phyloP scores from a whole-genome alignment of 2,329 filamentous ascomycete species.

The Gaeumannomyces sp. region DNA sequence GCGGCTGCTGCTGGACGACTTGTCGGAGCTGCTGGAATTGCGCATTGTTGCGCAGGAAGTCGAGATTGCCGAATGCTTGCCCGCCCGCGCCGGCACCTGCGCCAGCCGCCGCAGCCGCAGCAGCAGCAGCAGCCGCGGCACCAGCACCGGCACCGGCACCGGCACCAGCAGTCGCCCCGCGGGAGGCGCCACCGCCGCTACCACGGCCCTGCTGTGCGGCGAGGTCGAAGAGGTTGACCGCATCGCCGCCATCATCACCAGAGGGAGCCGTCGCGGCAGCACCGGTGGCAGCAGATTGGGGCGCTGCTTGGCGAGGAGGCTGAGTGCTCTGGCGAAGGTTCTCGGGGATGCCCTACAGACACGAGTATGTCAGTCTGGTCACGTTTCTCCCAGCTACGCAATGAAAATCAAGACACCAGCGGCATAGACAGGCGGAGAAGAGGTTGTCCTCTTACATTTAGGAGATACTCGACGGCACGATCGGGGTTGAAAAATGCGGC shows the following conservation, averaged over 20 bases:
- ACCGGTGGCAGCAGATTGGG: conserved; percentile 35
- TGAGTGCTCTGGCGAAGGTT: conserved; percentile 54
- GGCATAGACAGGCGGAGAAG: too few species aligned
- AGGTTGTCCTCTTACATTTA: conserved; percentile 56
- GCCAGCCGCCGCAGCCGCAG: conserved; percentile 44
- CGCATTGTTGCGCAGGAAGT: conserved; percentile 89
- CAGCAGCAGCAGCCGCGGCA: conserved; percentile 38
- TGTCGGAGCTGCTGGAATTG: conserved; percentile 98
- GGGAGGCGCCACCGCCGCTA: conserved; percentile 34
- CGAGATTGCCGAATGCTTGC: conserved; percentile 65
- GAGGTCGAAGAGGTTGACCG: conserved; percentile 87
- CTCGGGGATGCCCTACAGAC: conserved; percentile 76
- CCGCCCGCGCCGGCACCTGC: conserved; percentile 36
- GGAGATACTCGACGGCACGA: conserved; percentile 90
- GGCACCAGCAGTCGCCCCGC: conserved; percentile 34
- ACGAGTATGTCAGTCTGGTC: neutral
- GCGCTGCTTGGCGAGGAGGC: conserved; percentile 35
- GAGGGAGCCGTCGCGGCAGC: conserved; percentile 33
- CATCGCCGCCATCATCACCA: conserved; percentile 54
- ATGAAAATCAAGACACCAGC: neutral
- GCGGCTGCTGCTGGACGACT: conserved; percentile 93
- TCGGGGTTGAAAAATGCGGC: conserved; percentile 97
- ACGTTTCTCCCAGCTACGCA: too few species aligned
- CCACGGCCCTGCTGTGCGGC: conserved; percentile 65
- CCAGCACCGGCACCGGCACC: conserved; percentile 33